Evolutionary conservation across 1,284 basidiomycete species (phyloP).

Genomic region (Taiwanofungus camphoratus): DNA sequence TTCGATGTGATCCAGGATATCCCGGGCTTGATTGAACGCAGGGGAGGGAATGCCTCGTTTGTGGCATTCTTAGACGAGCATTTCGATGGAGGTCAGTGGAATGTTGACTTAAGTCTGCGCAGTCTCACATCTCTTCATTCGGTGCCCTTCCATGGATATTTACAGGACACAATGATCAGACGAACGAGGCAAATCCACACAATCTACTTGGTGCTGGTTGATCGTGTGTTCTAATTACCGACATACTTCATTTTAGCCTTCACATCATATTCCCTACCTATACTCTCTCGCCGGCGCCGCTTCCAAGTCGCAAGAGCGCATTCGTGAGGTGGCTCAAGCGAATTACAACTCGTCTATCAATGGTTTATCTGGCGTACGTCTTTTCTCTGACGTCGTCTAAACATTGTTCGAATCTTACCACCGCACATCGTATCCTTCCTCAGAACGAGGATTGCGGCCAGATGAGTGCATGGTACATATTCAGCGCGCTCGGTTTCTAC

Average conservation of each 20-base stretch:
- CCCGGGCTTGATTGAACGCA: slow-evolving; percentile 52
- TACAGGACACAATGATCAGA: slow-evolving; percentile 76
- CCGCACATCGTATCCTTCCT: not conserved
- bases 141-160: too few species aligned
- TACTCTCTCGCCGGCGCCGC: slow-evolving; percentile 70
- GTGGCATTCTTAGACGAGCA: slow-evolving; percentile 69
- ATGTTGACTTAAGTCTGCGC: not conserved
- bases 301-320: slow-evolving; percentile 63
- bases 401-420: not conserved
- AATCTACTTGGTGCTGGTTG: not conserved
- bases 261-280: slow-evolving; percentile 80
- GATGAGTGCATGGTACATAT: slow-evolving; percentile 86
- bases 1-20: slow-evolving; percentile 75
- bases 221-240: not conserved
- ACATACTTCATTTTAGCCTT: slow-evolving; percentile 43
- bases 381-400: not conserved
- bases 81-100: slow-evolving; percentile 54
- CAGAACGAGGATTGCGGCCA: slow-evolving; percentile 88
- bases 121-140: not conserved
- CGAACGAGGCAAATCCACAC: slow-evolving; percentile 57
- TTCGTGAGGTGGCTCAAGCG: slow-evolving; percentile 55
- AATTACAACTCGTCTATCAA: slow-evolving; percentile 67
- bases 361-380: slow-evolving; percentile 61
- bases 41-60: slow-evolving; percentile 63
- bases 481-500: slow-evolving; percentile 79